phyloP scores from a whole-genome alignment of 176 grass and related monocot species.

The Oryza glaberrima region DNA sequence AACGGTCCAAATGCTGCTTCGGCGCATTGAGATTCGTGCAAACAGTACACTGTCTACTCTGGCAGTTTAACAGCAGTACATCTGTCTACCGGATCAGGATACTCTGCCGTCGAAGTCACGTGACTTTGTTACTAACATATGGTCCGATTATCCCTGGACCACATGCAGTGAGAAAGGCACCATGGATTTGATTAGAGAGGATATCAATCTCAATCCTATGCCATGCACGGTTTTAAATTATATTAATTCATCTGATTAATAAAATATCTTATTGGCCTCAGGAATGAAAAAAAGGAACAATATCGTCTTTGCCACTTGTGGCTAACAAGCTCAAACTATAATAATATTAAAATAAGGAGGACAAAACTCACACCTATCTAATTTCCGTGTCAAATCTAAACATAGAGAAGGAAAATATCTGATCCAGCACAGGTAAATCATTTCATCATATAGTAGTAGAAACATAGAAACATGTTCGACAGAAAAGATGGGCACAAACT shows the following conservation, averaged over 20 bases:
- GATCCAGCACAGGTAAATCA: neutral
- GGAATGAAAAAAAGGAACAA: neutral
- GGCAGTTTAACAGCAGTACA: too few species aligned
- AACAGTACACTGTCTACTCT: too few species aligned
- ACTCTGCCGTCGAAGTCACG: too few species aligned
- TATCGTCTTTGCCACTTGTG: neutral
- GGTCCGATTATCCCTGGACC: too few species aligned
- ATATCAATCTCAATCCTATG: too few species aligned
- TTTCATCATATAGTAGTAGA: neutral
- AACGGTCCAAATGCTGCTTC: neutral
- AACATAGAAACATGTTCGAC: neutral
- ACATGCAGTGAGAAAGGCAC: too few species aligned
- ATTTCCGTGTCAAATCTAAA: too few species aligned
- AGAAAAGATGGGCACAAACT: neutral
- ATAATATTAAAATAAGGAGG: neutral
- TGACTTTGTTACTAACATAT: too few species aligned
- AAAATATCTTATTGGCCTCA: neutral
- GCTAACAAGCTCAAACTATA: neutral
- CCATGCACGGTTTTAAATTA: neutral
- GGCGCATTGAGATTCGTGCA: conserved; percentile 24
- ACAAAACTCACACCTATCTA: neutral
- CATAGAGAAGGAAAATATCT: neutral
- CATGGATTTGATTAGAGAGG: too few species aligned
- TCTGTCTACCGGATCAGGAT: too few species aligned
- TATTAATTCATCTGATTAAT: neutral